phyloP scores from a whole-genome alignment of 306 rosid species.

The Lathyrus sativus region DNA sequence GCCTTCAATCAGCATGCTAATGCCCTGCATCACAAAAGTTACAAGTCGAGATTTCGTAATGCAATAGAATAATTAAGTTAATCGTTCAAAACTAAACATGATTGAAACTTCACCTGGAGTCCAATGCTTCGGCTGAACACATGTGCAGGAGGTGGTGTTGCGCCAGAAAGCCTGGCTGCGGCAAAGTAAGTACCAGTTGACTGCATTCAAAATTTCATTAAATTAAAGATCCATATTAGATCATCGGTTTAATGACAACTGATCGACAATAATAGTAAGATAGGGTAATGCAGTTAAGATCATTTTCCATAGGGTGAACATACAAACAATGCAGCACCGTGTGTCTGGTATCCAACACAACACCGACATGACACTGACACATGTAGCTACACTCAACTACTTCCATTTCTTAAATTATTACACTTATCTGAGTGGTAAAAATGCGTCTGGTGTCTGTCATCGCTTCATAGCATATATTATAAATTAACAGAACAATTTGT shows the following conservation, averaged over 20 bases:
- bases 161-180: slow-evolving; percentile 97
- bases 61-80: slow-evolving; percentile 11
- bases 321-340: not conserved
- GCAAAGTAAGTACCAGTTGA: slow-evolving; percentile 83
- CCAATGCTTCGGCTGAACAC: slow-evolving; percentile 86
- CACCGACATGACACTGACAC: no score
- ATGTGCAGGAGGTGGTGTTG: slow-evolving; percentile 88
- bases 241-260: slow-evolving; percentile 21
- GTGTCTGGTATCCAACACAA: not conserved
- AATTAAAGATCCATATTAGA: slow-evolving; percentile 3
- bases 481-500: not conserved
- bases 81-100: slow-evolving; percentile 1
- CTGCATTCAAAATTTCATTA: slow-evolving; percentile 54
- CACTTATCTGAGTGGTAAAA: not conserved
- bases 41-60: slow-evolving; percentile 16
- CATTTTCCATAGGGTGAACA: not conserved
- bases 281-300: not conserved
- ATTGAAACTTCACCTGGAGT: slow-evolving; percentile 60
- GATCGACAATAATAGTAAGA: slow-evolving; percentile 6
- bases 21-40: slow-evolving; percentile 54
- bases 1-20: slow-evolving; percentile 81
- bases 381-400: not conserved
- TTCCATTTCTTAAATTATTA: not conserved
- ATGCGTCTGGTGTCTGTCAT: not conserved
- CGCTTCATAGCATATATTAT: not conserved